Conservation (phyloP, 1,284 basidiomycete genomes). For the Agroathelia rolfsii region DNA sequence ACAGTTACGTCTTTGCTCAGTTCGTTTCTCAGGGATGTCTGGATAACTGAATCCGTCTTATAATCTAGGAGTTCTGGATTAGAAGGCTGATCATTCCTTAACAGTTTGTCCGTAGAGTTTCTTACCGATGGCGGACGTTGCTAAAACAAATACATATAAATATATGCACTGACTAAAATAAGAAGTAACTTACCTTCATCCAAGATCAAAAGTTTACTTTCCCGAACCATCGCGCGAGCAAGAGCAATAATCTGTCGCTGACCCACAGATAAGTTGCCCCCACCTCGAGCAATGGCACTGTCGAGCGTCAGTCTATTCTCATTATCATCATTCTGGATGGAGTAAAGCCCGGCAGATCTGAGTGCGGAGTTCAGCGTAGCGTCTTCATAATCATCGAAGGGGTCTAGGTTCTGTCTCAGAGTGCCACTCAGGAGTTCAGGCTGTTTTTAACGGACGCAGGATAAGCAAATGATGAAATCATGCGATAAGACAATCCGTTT, state of each 20-base stretch:
- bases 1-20: constrained; percentile 20
- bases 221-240: constrained; percentile 45
- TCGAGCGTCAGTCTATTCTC: constrained; percentile 30
- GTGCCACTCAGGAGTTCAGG: constrained; percentile 58
- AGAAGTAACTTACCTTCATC: constrained; percentile 19
- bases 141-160: too few relatives aligned
- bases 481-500: too few relatives aligned
- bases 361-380: constrained; percentile 45
- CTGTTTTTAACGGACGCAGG: constrained; percentile 24
- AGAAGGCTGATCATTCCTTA: too few relatives aligned
- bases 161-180: constrained; percentile 6
- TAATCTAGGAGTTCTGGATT: too few relatives aligned
- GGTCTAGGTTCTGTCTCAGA: constrained; percentile 52
- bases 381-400: constrained; percentile 68
- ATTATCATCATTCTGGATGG: constrained; percentile 38
- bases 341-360: constrained; percentile 43
- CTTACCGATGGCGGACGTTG: too few relatives aligned
- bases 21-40: constrained; percentile 15
- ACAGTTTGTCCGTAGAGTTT: too few relatives aligned
- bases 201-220: constrained; percentile 50
- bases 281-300: constrained; percentile 39
- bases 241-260: constrained; percentile 57
- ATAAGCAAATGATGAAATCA: constrained; percentile 10
- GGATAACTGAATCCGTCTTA: constrained; percentile 15
- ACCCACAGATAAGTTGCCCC: constrained; percentile 60